These are phyloP conservation scores for Eutreptiella sp. DNA, from an alignment of 208 protist genomes.

Conservation along the genomic window DNA sequence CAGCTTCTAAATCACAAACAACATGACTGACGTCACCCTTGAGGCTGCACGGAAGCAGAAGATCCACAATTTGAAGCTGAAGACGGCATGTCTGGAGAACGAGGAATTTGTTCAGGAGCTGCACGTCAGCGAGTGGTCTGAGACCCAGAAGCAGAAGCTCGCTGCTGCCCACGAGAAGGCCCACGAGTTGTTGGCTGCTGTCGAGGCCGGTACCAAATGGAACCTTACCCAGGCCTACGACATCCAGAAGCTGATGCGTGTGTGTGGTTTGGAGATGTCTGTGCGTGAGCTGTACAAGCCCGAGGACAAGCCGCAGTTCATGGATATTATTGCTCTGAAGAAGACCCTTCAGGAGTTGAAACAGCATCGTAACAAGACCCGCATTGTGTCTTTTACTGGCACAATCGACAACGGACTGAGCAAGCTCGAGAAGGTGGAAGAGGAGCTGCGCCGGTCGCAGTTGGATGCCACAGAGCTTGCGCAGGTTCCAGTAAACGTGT, in stretches of 20 bases:
- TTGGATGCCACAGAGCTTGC: slow-evolving; percentile 61
- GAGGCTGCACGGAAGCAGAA: slow-evolving; percentile 24
- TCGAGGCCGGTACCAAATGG: slow-evolving; percentile 69
- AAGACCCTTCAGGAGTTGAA: slow-evolving; percentile 63
- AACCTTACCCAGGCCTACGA: slow-evolving; percentile 69
- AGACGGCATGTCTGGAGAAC: slow-evolving; percentile 65
- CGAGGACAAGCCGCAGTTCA: slow-evolving; percentile 63
- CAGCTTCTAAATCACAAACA: no score
- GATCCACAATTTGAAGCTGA: slow-evolving; percentile 68
- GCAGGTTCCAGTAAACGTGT: slow-evolving; percentile 48
- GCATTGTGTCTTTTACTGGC: slow-evolving; percentile 62
- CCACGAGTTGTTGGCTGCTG: slow-evolving; percentile 52
- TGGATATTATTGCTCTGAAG: slow-evolving; percentile 64
- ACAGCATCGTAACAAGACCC: slow-evolving; percentile 69
- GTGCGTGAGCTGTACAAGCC: slow-evolving; percentile 62
- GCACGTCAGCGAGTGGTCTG: slow-evolving; percentile 67
- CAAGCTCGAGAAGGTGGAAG: slow-evolving; percentile 70
- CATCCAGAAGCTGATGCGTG: slow-evolving; percentile 64
- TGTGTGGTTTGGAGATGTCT: slow-evolving; percentile 54
- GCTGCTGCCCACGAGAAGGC: slow-evolving; percentile 61
- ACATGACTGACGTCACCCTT: slow-evolving; percentile 24
- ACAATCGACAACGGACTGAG: slow-evolving; percentile 63
- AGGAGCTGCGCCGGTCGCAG: slow-evolving; percentile 53
- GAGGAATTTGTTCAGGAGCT: slow-evolving; percentile 69
- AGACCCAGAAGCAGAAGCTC: slow-evolving; percentile 68